Percentiles rank a stretch among this genome's conserved stretches.
phyloP scores from a whole-genome alignment of 148 eudicot species.

The Dysphania ambrosioides region DNA sequence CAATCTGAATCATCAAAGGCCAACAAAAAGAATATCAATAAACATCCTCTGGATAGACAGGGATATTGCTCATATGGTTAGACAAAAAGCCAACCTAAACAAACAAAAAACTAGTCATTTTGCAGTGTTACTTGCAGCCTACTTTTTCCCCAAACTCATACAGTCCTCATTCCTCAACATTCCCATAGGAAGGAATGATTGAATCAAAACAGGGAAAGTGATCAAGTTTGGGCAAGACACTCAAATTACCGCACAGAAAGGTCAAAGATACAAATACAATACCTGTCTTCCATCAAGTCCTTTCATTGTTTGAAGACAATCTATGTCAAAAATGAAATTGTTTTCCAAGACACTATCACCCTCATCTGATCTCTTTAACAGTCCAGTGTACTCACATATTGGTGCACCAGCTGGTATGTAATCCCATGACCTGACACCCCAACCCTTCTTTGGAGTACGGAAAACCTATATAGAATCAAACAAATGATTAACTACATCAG shows the following conservation, averaged over 20 bases:
- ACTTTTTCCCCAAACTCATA: neutral
- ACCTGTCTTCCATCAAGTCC: slow-evolving; percentile 63
- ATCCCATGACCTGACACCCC: slow-evolving; percentile 57
- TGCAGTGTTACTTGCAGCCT: neutral
- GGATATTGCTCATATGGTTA: neutral
- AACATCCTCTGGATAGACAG: neutral
- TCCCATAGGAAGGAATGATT: neutral
- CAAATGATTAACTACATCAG: neutral
- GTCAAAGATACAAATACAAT: neutral
- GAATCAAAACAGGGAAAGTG: neutral
- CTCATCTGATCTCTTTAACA: slow-evolving; percentile 48
- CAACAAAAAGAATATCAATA: too few relatives aligned
- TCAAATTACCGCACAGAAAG: neutral
- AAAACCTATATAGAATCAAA: slow-evolving; percentile 45
- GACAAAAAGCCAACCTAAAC: neutral
- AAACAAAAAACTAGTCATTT: neutral
- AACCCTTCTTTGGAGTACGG: slow-evolving; percentile 58
- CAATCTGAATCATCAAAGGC: neutral
- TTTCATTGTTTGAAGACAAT: slow-evolving; percentile 61
- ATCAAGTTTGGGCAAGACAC: neutral
- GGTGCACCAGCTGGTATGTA: slow-evolving; percentile 52
- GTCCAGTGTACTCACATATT: slow-evolving; percentile 49
- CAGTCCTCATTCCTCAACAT: neutral
- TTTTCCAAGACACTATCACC: slow-evolving; percentile 40
- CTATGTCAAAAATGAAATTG: slow-evolving; percentile 50